A percentile compares a stretch with the other conserved stretches of the same genome.
These are phyloP conservation scores for Ophiostoma triangulosporum DNA, from an alignment of 2,329 filamentous ascomycete genomes.

Conservation along the genomic window DNA sequence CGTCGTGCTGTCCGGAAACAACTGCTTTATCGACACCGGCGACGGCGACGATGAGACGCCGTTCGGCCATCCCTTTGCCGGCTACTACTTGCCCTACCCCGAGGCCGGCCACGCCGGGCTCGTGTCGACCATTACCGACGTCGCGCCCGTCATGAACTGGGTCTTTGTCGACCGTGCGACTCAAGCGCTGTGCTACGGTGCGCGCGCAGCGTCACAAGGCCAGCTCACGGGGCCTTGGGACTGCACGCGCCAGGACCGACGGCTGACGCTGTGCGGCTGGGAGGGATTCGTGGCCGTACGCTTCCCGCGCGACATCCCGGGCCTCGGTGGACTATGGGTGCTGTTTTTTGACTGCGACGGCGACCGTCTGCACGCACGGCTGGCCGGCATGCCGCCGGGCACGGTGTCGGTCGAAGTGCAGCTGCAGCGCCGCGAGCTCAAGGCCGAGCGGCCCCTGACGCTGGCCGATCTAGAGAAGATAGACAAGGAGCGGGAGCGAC, in stretches of 20 bases:
- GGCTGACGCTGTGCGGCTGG: conserved; percentile 35
- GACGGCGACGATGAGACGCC: conserved; percentile 20
- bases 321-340: conserved; percentile 28
- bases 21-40: conserved; percentile 34
- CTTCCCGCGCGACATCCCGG: conserved; percentile 17
- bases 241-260: conserved; percentile 37
- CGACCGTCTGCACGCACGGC: conserved; percentile 29
- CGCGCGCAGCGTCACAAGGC: conserved; percentile 27
- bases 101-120: conserved; percentile 33
- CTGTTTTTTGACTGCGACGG: conserved; percentile 35
- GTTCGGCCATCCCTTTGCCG: conserved; percentile 37
- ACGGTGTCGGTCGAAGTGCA: conserved; percentile 42
- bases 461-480: not conserved
- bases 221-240: conserved; percentile 36
- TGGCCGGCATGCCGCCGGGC: conserved; percentile 24
- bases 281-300: conserved; percentile 35
- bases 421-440: conserved; percentile 36
- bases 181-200: conserved; percentile 33
- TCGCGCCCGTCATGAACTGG: conserved; percentile 38
- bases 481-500: not conserved
- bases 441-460: conserved; percentile 4
- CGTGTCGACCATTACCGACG: conserved; percentile 34
- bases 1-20: conserved; percentile 31
- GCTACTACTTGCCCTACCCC: conserved; percentile 45
- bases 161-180: conserved; percentile 33